Percentiles rank a stretch among this genome's conserved stretches.
Evolutionary conservation across 768 basidiomycete genomes (phyloP).

Genomic region (Termitomyces sp.): DNA sequence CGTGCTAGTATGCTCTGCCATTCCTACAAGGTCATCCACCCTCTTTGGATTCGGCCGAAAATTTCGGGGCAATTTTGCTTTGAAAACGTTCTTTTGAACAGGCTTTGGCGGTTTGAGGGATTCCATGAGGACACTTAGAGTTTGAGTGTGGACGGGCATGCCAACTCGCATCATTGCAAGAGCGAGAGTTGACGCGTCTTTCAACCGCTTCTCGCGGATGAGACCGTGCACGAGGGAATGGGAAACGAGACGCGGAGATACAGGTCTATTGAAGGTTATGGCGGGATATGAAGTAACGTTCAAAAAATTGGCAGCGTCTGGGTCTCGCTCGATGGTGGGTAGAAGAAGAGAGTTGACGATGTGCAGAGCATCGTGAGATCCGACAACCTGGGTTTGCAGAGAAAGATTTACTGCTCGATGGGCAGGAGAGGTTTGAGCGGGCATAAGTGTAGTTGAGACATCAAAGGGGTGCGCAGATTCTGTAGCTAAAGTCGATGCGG

Average conservation of each 20-base stretch:
- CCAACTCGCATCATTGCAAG: conserved; percentile 52
- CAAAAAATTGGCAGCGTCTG: conserved; percentile 15
- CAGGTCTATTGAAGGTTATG: conserved; percentile 43
- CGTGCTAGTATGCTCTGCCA: conserved; percentile 37
- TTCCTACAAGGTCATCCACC: conserved; percentile 29
- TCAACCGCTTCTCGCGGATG: conserved; percentile 44
- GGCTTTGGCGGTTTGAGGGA: conserved; percentile 19
- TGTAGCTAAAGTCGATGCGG: conserved; percentile 2
- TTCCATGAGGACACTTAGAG: conserved; percentile 45
- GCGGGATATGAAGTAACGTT: conserved; percentile 29
- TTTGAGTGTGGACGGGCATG: conserved; percentile 44
- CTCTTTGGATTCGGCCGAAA: conserved; percentile 19
- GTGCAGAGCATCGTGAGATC: conserved; percentile 48
- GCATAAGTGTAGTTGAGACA: conserved; percentile 5
- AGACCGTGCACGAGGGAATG: conserved; percentile 67
- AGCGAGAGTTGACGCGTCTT: conserved; percentile 48
- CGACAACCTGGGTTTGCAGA: conserved; percentile 30
- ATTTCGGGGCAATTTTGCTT: conserved; percentile 6
- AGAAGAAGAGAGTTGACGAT: conserved; percentile 47
- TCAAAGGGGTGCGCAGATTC: not conserved
- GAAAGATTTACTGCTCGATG: conserved; percentile 47
- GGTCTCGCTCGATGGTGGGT: conserved; percentile 28
- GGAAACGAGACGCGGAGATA: conserved; percentile 58
- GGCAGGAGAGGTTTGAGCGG: conserved; percentile 23
- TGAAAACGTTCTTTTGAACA: conserved; percentile 15